Evolutionary conservation across 768 basidiomycete genomes (phyloP).

Genomic region (Rhodotorula babjevae): DNA sequence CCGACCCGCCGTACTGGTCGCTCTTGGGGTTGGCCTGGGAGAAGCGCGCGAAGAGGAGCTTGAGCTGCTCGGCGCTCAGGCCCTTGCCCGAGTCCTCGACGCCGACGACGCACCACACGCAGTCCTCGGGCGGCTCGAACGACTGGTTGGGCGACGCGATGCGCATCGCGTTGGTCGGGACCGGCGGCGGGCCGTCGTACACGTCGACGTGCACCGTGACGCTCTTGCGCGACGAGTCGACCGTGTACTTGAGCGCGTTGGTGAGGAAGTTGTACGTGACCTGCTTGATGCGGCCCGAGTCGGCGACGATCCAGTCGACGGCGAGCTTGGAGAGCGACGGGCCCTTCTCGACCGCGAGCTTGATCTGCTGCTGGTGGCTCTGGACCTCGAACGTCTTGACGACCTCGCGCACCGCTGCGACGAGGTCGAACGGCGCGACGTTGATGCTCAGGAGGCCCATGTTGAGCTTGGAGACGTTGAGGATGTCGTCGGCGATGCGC

Average conservation of each 20-base stretch:
- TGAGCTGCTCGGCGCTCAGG: slow-evolving; percentile 17
- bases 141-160: not conserved
- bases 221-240: not conserved
- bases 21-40: slow-evolving; percentile 22
- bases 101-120: slow-evolving; percentile 17
- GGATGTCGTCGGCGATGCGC: slow-evolving; percentile 35
- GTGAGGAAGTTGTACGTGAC: slow-evolving; percentile 26
- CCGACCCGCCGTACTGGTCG: slow-evolving; percentile 24
- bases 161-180: not conserved
- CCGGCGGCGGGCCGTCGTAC: slow-evolving; percentile 3
- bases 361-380: slow-evolving; percentile 23
- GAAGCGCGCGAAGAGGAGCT: slow-evolving; percentile 24
- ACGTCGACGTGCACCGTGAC: slow-evolving; percentile 30
- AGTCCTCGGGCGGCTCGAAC: not conserved
- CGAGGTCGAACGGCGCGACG: slow-evolving; percentile 21
- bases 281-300: slow-evolving; percentile 21
- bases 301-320: slow-evolving; percentile 15
- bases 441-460: slow-evolving; percentile 27
- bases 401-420: slow-evolving; percentile 13
- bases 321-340: slow-evolving; percentile 5
- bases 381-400: slow-evolving; percentile 19
- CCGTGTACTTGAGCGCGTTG: slow-evolving; percentile 22
- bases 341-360: slow-evolving; percentile 6
- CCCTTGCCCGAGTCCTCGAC: slow-evolving; percentile 27
- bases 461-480: slow-evolving; percentile 33